A percentile compares a stretch with the other conserved stretches of the same genome.
Evolutionary conservation across 352 stramenopile genomes (phyloP).

Genomic region (Globisporangium orthogonon): DNA sequence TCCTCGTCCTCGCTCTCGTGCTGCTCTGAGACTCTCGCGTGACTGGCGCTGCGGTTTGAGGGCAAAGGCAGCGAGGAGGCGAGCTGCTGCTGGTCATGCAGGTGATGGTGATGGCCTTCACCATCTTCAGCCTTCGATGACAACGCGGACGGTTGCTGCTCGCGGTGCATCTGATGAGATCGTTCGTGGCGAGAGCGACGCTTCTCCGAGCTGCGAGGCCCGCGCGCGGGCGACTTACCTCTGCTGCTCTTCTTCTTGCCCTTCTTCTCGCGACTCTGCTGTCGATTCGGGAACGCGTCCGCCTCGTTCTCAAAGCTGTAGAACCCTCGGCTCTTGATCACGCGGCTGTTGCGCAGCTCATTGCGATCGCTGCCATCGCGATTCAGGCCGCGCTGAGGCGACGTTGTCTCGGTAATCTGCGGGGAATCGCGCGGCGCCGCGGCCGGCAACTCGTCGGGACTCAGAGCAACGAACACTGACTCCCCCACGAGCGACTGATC

Average conservation of each 20-base stretch:
- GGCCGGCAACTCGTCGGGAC: slow-evolving; percentile 9
- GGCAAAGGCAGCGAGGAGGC: neutral
- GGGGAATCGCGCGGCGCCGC: slow-evolving; percentile 9
- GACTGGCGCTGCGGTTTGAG: neutral
- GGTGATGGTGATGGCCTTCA: neutral
- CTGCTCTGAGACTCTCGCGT: slow-evolving; percentile 10
- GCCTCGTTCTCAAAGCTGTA: slow-evolving; percentile 46
- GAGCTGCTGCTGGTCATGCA: neutral
- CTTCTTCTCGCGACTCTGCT: neutral
- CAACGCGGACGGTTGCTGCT: neutral
- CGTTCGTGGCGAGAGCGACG: neutral
- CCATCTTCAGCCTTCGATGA: neutral
- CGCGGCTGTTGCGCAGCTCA: slow-evolving; percentile 41
- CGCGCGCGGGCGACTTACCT: slow-evolving; percentile 1
- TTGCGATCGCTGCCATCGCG: neutral
- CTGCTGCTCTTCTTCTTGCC: slow-evolving; percentile 2
- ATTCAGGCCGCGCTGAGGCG: slow-evolving; percentile 18
- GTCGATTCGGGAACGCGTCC: slow-evolving; percentile 5
- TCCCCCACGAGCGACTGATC: slow-evolving; percentile 62
- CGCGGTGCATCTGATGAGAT: neutral
- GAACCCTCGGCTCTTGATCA: slow-evolving; percentile 75
- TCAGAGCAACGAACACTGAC: slow-evolving; percentile 61
- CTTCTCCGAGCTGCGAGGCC: neutral
- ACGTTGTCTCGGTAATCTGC: slow-evolving; percentile 27
- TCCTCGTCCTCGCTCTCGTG: slow-evolving; percentile 20